These are phyloP conservation scores for Mortierella sp. DNA, from an alignment of 371 early-diverging fungal genomes.

Conservation along the genomic window DNA sequence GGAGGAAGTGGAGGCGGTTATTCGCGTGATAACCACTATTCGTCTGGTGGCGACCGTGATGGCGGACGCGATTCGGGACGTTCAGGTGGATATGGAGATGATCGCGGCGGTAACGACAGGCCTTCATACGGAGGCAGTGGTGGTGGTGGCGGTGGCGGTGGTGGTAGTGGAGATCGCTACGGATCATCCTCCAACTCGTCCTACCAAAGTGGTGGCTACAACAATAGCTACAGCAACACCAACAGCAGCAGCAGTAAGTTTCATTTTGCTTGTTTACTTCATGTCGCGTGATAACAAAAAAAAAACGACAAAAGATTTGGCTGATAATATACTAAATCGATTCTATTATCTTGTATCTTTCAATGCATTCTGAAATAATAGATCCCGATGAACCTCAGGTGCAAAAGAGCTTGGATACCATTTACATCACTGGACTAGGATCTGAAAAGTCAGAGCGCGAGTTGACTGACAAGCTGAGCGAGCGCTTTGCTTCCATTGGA, in stretches of 20 bases:
- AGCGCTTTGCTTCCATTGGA: slow-evolving; percentile 79
- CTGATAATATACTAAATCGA: not conserved
- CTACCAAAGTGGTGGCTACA: slow-evolving; percentile 5
- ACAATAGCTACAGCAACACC: not conserved
- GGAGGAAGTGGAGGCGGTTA: slow-evolving; percentile 11
- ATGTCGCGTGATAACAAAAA: not conserved
- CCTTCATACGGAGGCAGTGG: slow-evolving; percentile 21
- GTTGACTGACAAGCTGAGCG: slow-evolving; percentile 61
- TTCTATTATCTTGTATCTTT: not conserved
- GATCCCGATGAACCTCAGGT: slow-evolving; percentile 39
- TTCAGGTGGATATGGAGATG: slow-evolving; percentile 30
- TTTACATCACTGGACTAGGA: slow-evolving; percentile 75
- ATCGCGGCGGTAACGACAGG: slow-evolving; percentile 29
- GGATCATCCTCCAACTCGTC: slow-evolving; percentile 31
- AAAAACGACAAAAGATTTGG: not conserved
- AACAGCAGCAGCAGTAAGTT: slow-evolving; percentile 24
- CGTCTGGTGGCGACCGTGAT: slow-evolving; percentile 39
- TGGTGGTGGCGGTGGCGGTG: slow-evolving; percentile 28
- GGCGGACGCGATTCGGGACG: slow-evolving; percentile 41
- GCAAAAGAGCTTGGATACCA: slow-evolving; percentile 72
- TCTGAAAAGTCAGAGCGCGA: slow-evolving; percentile 71
- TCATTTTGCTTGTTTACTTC: not conserved
- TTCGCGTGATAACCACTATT: slow-evolving; percentile 25
- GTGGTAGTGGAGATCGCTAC: slow-evolving; percentile 47
- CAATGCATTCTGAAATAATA: slow-evolving; percentile 3